Conservation (phyloP, 768 basidiomycete species). For the Tubosaeta sp. region DNA sequence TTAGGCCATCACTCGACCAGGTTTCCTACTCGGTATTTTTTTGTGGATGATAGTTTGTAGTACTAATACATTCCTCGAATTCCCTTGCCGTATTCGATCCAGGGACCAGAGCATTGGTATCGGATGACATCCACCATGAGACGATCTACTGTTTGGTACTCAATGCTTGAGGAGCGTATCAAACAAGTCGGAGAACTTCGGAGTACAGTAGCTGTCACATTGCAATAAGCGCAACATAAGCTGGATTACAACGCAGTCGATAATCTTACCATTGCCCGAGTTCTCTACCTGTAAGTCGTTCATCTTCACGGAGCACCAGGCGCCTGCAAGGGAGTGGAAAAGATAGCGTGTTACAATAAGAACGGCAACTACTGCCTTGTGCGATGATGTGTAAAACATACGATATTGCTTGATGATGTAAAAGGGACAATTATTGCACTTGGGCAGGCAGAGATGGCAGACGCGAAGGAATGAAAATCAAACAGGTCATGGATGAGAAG, state of each 20-base stretch:
- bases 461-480: constrained; percentile 22
- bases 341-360: constrained; percentile 21
- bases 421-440: constrained; percentile 26
- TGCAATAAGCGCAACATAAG: constrained; percentile 3
- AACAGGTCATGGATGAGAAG: constrained; percentile 24
- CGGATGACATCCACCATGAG: constrained; percentile 6
- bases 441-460: constrained; percentile 21
- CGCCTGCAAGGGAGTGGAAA: constrained; percentile 8
- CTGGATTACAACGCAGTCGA: background rate
- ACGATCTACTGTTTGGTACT: constrained; percentile 12
- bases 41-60: constrained; percentile 1
- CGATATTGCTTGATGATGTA: constrained; percentile 28
- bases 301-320: constrained; percentile 12
- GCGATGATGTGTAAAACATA: constrained; percentile 24
- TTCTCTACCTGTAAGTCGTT: background rate
- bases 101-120: constrained; percentile 4
- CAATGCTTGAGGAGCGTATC: constrained; percentile 3
- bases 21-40: background rate
- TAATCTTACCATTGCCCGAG: constrained; percentile 11
- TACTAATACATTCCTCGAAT: constrained; percentile 14
- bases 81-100: constrained; percentile 3
- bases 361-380: constrained; percentile 13
- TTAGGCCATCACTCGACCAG: background rate
- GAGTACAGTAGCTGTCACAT: background rate
- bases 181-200: background rate